Evolutionary conservation across 2,329 filamentous ascomycete species (phyloP).

Genomic region (Fusarium stilboides): DNA sequence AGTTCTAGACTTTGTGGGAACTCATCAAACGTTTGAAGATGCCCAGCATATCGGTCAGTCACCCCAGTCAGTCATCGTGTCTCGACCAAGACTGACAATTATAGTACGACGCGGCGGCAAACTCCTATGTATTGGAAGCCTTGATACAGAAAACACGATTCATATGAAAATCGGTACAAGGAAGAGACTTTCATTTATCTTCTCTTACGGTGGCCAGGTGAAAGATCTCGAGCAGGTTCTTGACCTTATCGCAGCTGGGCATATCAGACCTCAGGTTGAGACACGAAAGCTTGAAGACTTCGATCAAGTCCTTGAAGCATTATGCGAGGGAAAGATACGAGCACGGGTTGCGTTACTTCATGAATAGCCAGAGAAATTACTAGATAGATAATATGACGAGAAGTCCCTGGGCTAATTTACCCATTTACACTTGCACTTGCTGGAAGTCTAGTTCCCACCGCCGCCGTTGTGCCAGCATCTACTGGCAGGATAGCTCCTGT

Average conservation of each 20-base stretch:
- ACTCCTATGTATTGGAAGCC: constrained; percentile 58
- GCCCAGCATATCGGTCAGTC: constrained; percentile 41
- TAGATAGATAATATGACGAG: background rate
- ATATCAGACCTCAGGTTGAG: constrained; percentile 35
- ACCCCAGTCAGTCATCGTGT: background rate
- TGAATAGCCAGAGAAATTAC: background rate
- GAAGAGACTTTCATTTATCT: constrained; percentile 59
- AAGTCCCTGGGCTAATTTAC: constrained; percentile 3
- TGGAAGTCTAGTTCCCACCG: constrained; percentile 40
- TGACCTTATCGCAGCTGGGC: constrained; percentile 24
- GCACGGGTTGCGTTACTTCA: constrained; percentile 24
- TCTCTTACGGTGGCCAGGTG: constrained; percentile 61
- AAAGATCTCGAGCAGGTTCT: constrained; percentile 56
- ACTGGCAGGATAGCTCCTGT: constrained; percentile 60
- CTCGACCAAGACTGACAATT: background rate
- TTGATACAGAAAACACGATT: constrained; percentile 57
- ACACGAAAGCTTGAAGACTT: constrained; percentile 31
- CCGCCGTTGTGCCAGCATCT: constrained; percentile 59
- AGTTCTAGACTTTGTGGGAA: constrained; percentile 43
- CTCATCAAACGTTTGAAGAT: constrained; percentile 45
- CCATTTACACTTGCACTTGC: constrained; percentile 50
- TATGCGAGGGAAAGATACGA: constrained; percentile 20
- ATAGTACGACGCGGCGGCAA: constrained; percentile 50
- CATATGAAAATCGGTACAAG: constrained; percentile 62
- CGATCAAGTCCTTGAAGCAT: constrained; percentile 18